Percentiles rank a stretch among this genome's conserved stretches.
These are phyloP conservation scores for Carallia pectinifolia DNA, from an alignment of 345 rosid species.

Conservation along the genomic window DNA sequence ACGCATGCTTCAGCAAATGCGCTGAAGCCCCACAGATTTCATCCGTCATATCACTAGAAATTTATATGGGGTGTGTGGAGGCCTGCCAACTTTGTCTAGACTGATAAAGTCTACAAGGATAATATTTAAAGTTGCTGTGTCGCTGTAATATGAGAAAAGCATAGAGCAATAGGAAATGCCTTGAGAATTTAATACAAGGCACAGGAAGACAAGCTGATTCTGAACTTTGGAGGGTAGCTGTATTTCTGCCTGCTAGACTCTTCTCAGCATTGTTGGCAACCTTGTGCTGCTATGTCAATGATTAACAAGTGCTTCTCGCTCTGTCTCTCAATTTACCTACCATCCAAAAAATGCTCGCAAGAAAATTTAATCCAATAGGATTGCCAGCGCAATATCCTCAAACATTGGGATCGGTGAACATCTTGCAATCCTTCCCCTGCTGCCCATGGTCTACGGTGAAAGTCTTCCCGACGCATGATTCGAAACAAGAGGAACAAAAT, in stretches of 20 bases:
- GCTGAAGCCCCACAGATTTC: slow-evolving; percentile 7
- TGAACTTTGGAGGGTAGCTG: background rate
- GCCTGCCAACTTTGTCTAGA: background rate
- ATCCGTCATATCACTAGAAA: background rate
- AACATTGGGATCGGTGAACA: too few relatives aligned
- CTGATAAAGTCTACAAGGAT: background rate
- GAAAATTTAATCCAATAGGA: too few relatives aligned
- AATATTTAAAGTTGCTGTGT: background rate
- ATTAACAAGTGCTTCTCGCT: background rate
- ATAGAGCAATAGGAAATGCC: background rate
- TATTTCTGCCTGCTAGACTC: background rate
- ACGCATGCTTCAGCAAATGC: background rate
- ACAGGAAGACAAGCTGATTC: background rate
- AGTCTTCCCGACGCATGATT: background rate
- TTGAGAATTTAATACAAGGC: background rate
- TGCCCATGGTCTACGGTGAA: too few relatives aligned
- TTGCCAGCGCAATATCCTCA: too few relatives aligned
- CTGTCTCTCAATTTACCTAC: background rate
- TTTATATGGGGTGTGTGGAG: background rate
- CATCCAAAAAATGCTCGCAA: background rate
- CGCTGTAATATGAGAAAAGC: background rate
- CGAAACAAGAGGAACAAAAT: background rate
- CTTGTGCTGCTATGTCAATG: too few relatives aligned
- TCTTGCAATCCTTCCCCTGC: too few relatives aligned
- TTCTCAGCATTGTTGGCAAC: background rate